Evolutionary conservation across 2,329 filamentous ascomycete genomes (phyloP).

Genomic region (Aspergillus pseudoviridinutans): DNA sequence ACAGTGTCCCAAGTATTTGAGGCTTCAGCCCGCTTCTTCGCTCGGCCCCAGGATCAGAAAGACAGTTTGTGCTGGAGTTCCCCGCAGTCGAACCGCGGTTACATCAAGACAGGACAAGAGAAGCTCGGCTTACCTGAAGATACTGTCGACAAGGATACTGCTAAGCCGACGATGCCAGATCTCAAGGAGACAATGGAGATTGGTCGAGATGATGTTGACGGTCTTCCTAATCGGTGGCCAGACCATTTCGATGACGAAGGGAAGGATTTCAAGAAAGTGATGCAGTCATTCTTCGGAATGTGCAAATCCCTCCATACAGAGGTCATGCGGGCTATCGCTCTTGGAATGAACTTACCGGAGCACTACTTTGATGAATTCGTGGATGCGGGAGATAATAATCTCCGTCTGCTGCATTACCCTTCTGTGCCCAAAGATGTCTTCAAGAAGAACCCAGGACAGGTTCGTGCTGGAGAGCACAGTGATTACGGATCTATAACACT

Average conservation of each 20-base stretch:
- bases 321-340: slow-evolving; percentile 78
- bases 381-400: slow-evolving; percentile 64
- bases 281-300: slow-evolving; percentile 69
- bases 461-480: slow-evolving; percentile 74
- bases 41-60: slow-evolving; percentile 59
- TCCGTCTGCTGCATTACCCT: slow-evolving; percentile 75
- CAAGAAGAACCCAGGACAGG: slow-evolving; percentile 61
- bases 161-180: slow-evolving; percentile 51
- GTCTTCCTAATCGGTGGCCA: slow-evolving; percentile 75
- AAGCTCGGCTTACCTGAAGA: slow-evolving; percentile 62
- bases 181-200: slow-evolving; percentile 61
- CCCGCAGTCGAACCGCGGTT: slow-evolving; percentile 69
- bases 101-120: slow-evolving; percentile 66
- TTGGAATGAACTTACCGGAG: slow-evolving; percentile 71
- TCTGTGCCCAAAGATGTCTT: slow-evolving; percentile 64
- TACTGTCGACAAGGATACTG: slow-evolving; percentile 53
- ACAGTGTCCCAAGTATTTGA: slow-evolving; percentile 61
- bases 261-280: slow-evolving; percentile 63
- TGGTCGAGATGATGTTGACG: slow-evolving; percentile 56
- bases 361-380: slow-evolving; percentile 74
- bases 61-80: slow-evolving; percentile 66
- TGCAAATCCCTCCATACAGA: slow-evolving; percentile 72
- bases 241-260: slow-evolving; percentile 50
- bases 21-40: slow-evolving; percentile 68
- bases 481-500: slow-evolving; percentile 56